Percentiles rank a stretch among this genome's conserved stretches.
These are phyloP conservation scores for Colletotrichum musae DNA, from an alignment of 2,329 filamentous ascomycete genomes.

Conservation along the genomic window DNA sequence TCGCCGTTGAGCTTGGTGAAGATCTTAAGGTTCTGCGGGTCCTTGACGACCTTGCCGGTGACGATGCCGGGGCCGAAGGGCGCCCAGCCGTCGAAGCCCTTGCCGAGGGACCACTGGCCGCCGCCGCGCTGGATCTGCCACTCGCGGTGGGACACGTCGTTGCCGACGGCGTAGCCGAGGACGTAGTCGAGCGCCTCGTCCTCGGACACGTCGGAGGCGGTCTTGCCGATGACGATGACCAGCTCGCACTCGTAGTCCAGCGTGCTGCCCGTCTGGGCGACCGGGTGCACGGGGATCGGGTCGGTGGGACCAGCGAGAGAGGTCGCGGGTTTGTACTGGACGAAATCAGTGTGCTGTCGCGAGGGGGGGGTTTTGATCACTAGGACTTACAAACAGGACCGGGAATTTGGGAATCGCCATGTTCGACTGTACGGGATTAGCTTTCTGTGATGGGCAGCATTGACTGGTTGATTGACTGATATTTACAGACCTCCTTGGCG, in stretches of 20 bases:
- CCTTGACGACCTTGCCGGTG: slow-evolving; percentile 65
- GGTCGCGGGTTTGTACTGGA: slow-evolving; percentile 76
- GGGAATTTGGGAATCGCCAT: slow-evolving; percentile 80
- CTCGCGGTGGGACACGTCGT: slow-evolving; percentile 85
- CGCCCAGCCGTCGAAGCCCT: slow-evolving; percentile 83
- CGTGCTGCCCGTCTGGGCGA: slow-evolving; percentile 76
- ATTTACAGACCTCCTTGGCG: slow-evolving; percentile 70
- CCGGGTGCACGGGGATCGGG: slow-evolving; percentile 74
- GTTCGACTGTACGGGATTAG: slow-evolving; percentile 61
- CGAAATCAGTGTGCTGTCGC: not conserved
- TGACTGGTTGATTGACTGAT: not conserved
- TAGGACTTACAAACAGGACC: slow-evolving; percentile 74
- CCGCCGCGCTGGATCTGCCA: slow-evolving; percentile 80
- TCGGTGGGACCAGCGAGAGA: slow-evolving; percentile 75
- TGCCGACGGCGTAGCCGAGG: slow-evolving; percentile 81
- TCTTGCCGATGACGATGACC: slow-evolving; percentile 79
- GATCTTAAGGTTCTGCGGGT: slow-evolving; percentile 71
- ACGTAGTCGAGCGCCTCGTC: slow-evolving; percentile 78
- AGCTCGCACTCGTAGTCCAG: slow-evolving; percentile 88
- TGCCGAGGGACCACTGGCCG: slow-evolving; percentile 80
- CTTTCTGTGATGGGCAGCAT: not conserved
- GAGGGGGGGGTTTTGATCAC: too few species aligned
- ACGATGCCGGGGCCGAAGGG: slow-evolving; percentile 82
- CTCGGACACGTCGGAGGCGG: slow-evolving; percentile 76
- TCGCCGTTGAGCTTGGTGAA: slow-evolving; percentile 72